Percentiles rank a stretch among this genome's conserved stretches.
These are phyloP conservation scores for Nakaseomyces nivariensis DNA, from an alignment of 1,139 yeast genomes.

Conservation along the genomic window DNA sequence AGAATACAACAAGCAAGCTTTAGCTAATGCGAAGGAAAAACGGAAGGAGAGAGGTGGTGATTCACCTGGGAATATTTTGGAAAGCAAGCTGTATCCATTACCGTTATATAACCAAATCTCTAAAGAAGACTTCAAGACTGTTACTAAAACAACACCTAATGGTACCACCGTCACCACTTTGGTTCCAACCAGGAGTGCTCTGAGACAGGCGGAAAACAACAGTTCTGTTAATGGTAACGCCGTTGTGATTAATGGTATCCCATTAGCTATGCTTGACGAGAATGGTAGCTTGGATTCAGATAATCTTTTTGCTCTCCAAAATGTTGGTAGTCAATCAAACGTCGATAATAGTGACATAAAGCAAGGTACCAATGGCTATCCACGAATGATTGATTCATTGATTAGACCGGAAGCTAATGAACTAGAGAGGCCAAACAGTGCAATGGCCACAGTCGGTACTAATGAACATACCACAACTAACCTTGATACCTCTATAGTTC, in stretches of 20 bases:
- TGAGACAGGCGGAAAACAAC: conserved; percentile 30
- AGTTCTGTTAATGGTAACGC: conserved; percentile 19
- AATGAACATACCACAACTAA: not conserved
- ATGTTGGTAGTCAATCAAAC: conserved; percentile 7
- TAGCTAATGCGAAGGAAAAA: conserved; percentile 22
- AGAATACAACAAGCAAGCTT: conserved; percentile 34
- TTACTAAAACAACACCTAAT: conserved; percentile 79
- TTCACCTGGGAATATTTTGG: conserved; percentile 8
- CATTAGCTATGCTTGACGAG: conserved; percentile 68
- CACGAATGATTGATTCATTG: not conserved
- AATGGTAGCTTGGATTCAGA: conserved; percentile 50
- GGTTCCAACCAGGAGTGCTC: conserved; percentile 76
- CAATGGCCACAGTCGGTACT: conserved; percentile 6
- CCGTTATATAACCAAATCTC: conserved; percentile 93
- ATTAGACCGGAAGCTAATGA: conserved; percentile 4
- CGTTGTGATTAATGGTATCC: conserved; percentile 59
- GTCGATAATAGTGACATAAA: not conserved
- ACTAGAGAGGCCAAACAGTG: conserved; percentile 11
- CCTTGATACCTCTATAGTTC: not conserved
- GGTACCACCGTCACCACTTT: conserved; percentile 86
- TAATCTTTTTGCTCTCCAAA: conserved; percentile 4
- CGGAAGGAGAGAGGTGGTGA: conserved; percentile 18
- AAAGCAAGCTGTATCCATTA: conserved; percentile 47
- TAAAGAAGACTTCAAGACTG: conserved; percentile 80
- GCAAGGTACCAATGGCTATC: not conserved